These are phyloP conservation scores for Colletotrichum australisinense DNA, from an alignment of 2,329 filamentous ascomycete genomes.

Conservation along the genomic window DNA sequence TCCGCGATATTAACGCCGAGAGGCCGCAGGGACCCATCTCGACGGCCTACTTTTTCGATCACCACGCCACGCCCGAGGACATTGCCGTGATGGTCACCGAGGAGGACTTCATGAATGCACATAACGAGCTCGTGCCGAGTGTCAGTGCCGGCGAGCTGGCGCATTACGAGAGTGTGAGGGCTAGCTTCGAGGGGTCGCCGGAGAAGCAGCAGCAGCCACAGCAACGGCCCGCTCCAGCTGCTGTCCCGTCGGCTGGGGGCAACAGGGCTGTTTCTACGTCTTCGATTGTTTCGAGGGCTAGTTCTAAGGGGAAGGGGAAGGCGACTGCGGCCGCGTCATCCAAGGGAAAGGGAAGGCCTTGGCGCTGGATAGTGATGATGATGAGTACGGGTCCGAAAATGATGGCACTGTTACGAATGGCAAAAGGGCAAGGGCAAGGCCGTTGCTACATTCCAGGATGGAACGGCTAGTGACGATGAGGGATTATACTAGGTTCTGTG, in stretches of 20 bases:
- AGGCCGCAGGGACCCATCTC: constrained; percentile 66
- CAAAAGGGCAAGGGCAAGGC: constrained; percentile 69
- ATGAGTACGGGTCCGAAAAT: constrained; percentile 46
- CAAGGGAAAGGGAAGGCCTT: constrained; percentile 52
- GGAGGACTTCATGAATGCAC: constrained; percentile 85
- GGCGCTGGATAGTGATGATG: constrained; percentile 47
- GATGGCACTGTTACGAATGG: constrained; percentile 43
- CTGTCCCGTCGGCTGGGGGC: not conserved
- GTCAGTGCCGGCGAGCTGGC: constrained; percentile 92
- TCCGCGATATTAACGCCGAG: constrained; percentile 73
- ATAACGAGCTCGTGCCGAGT: constrained; percentile 88
- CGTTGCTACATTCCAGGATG: constrained; percentile 62
- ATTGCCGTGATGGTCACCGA: constrained; percentile 89
- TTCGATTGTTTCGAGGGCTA: constrained; percentile 41
- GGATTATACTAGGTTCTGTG: too few relatives aligned
- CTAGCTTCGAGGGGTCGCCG: constrained; percentile 79
- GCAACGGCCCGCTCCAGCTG: constrained; percentile 29
- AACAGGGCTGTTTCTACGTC: constrained; percentile 41
- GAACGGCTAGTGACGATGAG: constrained; percentile 67
- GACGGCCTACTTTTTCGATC: constrained; percentile 96
- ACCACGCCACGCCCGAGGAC: constrained; percentile 85
- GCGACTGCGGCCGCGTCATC: constrained; percentile 42
- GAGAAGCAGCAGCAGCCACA: constrained; percentile 50
- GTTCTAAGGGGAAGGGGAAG: constrained; percentile 50
- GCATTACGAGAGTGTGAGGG: constrained; percentile 89